These are phyloP conservation scores for Podochytrium sp. DNA, from an alignment of 192 early-diverging fungal genomes.

Conservation along the genomic window DNA sequence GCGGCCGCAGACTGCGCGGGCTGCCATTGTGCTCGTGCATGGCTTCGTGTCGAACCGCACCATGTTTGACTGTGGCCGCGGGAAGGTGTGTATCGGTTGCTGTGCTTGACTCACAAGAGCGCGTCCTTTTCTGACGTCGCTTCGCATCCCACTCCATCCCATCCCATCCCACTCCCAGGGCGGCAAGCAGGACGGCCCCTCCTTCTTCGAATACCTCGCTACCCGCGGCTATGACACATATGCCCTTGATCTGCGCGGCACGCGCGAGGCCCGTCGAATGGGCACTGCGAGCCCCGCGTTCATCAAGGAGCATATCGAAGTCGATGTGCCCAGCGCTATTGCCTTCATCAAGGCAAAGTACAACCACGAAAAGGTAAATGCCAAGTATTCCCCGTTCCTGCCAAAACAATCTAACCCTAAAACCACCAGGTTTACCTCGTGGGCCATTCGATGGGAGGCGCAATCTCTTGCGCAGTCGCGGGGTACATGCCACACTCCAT, in stretches of 20 bases:
- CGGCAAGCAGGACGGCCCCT: slow-evolving; percentile 37
- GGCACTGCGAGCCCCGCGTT: slow-evolving; percentile 34
- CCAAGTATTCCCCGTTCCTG: no score
- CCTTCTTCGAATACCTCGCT: slow-evolving; percentile 51
- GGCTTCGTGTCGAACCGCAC: slow-evolving; percentile 50
- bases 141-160: no score
- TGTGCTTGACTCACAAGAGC: no score
- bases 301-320: slow-evolving; percentile 42
- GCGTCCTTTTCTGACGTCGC: no score
- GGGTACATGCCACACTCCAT: slow-evolving; percentile 46
- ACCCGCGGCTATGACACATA: slow-evolving; percentile 46
- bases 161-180: no score
- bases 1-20: slow-evolving; percentile 29
- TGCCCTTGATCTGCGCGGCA: slow-evolving; percentile 47
- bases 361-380: slow-evolving; percentile 46
- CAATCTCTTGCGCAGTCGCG: slow-evolving; percentile 51
- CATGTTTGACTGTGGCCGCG: slow-evolving; percentile 51
- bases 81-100: no score
- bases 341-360: slow-evolving; percentile 40
- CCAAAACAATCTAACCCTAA: no score
- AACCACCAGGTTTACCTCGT: no score
- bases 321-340: slow-evolving; percentile 54
- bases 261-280: slow-evolving; percentile 33
- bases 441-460: slow-evolving; percentile 55
- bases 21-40: slow-evolving; percentile 46